These are phyloP conservation scores for Scedosporium boydii DNA, from an alignment of 2,329 filamentous ascomycete genomes.

Conservation along the genomic window DNA sequence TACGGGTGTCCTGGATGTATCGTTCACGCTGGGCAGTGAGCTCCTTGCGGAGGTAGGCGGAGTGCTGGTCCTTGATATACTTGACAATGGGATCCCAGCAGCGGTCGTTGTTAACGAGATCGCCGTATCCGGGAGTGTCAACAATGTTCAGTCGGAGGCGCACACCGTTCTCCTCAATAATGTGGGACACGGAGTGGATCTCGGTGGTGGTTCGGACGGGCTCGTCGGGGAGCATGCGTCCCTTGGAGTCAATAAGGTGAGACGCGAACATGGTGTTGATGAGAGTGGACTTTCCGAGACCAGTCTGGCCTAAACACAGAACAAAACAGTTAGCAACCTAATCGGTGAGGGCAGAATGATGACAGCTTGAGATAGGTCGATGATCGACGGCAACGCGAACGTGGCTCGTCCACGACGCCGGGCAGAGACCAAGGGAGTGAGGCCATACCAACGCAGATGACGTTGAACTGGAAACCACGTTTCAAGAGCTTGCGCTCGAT, in stretches of 20 bases:
- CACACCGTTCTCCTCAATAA: slow-evolving; percentile 99
- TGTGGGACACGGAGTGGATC: slow-evolving; percentile 95
- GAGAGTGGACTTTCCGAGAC: slow-evolving; percentile 95
- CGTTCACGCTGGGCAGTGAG: slow-evolving; percentile 97
- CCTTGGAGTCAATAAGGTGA: slow-evolving; percentile 98
- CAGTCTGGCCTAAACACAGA: slow-evolving; percentile 70
- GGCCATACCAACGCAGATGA: slow-evolving; percentile 93
- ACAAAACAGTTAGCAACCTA: not conserved
- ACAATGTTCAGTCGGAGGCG: slow-evolving; percentile 97
- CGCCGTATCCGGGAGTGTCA: slow-evolving; percentile 95
- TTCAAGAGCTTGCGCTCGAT: slow-evolving; percentile 99
- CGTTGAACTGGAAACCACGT: slow-evolving; percentile 99
- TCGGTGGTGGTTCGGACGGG: slow-evolving; percentile 91
- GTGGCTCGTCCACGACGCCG: not conserved
- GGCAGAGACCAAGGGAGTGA: not conserved
- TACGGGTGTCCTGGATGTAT: slow-evolving; percentile 98
- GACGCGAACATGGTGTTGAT: slow-evolving; percentile 99
- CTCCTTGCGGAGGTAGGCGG: slow-evolving; percentile 97
- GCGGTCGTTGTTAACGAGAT: slow-evolving; percentile 99
- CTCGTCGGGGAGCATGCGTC: slow-evolving; percentile 85
- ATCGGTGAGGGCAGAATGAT: not conserved
- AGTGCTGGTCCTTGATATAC: slow-evolving; percentile 99
- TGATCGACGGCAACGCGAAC: not conserved
- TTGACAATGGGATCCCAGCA: slow-evolving; percentile 99
- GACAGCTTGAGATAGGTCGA: not conserved